Conservation (phyloP, 768 basidiomycete species). For the Amanita molliuscula region DNA sequence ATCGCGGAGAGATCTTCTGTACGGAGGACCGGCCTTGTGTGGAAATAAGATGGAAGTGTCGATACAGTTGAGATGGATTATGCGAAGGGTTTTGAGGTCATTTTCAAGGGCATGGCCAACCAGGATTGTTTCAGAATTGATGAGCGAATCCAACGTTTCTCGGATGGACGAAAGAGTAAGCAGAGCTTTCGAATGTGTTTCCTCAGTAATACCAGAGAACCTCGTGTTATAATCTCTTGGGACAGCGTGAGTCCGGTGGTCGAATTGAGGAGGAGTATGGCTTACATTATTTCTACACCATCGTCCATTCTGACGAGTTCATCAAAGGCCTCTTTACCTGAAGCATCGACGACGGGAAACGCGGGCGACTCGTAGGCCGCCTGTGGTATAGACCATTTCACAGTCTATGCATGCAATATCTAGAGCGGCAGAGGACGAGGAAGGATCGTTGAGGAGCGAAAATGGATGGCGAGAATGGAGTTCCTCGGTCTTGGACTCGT, state of each 20-base stretch:
- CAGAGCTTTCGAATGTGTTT: slow-evolving; percentile 47
- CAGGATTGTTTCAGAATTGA: slow-evolving; percentile 75
- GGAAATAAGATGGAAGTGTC: slow-evolving; percentile 88
- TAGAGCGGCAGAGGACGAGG: slow-evolving; percentile 25
- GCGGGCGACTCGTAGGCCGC: slow-evolving; percentile 83
- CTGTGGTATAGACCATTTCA: slow-evolving; percentile 94
- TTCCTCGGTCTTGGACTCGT: slow-evolving; percentile 53
- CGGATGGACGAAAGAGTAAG: slow-evolving; percentile 61
- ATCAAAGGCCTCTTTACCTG: slow-evolving; percentile 70
- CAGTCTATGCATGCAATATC: slow-evolving; percentile 90
- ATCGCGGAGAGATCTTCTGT: slow-evolving; percentile 70
- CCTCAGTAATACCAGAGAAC: slow-evolving; percentile 71
- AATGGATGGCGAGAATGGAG: slow-evolving; percentile 75
- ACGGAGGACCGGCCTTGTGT: slow-evolving; percentile 65
- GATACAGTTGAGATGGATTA: slow-evolving; percentile 76
- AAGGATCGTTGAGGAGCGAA: slow-evolving; percentile 29
- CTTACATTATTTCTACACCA: slow-evolving; percentile 68
- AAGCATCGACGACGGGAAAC: slow-evolving; percentile 78
- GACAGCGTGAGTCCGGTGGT: not conserved
- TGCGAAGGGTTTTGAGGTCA: slow-evolving; percentile 82
- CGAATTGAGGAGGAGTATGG: slow-evolving; percentile 7
- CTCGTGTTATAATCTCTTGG: slow-evolving; percentile 85
- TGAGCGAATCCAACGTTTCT: slow-evolving; percentile 54
- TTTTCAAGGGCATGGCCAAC: slow-evolving; percentile 92
- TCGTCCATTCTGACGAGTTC: slow-evolving; percentile 75